A percentile compares a stretch with the other conserved stretches of the same genome.
Conservation (phyloP, 306 rosid genomes). For the Lithocarpus polystachyus region DNA sequence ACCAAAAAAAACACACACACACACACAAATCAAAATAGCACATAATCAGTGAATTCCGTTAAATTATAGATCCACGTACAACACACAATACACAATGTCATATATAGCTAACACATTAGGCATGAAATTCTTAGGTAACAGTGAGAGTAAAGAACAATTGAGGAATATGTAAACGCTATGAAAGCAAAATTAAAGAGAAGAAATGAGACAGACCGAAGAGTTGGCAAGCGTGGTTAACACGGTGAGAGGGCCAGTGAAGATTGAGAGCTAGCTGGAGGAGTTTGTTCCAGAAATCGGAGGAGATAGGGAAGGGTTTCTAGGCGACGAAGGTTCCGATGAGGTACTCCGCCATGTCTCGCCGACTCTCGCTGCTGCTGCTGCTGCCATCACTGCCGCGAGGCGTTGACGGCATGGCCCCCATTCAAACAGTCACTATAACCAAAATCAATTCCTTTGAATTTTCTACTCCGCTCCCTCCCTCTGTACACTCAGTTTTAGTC, state of each 20-base stretch:
- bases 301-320: constrained; percentile 67
- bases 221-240: constrained; percentile 83
- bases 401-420: constrained; percentile 90
- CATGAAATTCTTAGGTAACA: no score
- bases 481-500: no score
- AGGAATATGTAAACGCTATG: background rate
- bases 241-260: constrained; percentile 71
- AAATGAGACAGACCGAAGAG: constrained; percentile 39
- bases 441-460: no score
- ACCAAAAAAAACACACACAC: no score
- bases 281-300: constrained; percentile 94
- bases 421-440: constrained; percentile 7
- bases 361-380: constrained; percentile 31
- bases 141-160: no score
- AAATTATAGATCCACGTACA: no score
- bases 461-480: no score
- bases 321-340: constrained; percentile 81
- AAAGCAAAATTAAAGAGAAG: constrained; percentile 4
- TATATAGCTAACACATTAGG: no score
- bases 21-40: background rate
- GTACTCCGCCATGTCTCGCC: constrained; percentile 81
- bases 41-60: background rate
- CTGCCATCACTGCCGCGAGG: constrained; percentile 31
- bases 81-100: no score
- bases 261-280: constrained; percentile 78